A percentile compares a stretch with the other conserved stretches of the same genome.
phyloP scores from a whole-genome alignment of 2,329 filamentous ascomycete genomes.

The Pseudogymnoascus sp. region DNA sequence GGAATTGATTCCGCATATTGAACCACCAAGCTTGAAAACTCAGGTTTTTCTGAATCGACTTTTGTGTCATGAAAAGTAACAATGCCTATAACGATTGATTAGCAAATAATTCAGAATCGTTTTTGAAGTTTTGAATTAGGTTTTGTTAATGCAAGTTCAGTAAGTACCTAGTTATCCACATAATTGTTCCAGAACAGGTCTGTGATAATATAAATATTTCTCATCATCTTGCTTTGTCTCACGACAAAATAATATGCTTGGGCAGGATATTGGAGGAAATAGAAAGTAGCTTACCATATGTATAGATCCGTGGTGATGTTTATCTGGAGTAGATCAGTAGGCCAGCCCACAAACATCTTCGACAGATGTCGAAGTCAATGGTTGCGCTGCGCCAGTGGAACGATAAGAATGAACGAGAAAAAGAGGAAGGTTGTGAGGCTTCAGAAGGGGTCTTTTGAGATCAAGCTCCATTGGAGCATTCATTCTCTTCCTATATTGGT shows the following conservation, averaged over 20 bases:
- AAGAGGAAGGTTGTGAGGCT: constrained; percentile 32
- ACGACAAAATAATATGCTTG: not conserved
- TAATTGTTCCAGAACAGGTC: constrained; percentile 11
- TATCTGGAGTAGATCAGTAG: constrained; percentile 1
- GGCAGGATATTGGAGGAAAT: not conserved
- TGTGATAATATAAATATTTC: constrained; percentile 11
- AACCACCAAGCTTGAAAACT: not conserved
- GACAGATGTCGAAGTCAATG: not conserved
- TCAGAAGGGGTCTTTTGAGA: constrained; percentile 56
- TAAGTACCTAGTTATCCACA: constrained; percentile 10
- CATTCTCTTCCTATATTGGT: constrained; percentile 64
- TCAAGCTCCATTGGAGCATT: constrained; percentile 48
- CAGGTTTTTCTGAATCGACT: not conserved
- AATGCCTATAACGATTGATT: constrained; percentile 3
- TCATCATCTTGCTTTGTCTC: constrained; percentile 9
- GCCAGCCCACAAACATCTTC: not conserved
- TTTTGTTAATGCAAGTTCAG: constrained; percentile 10
- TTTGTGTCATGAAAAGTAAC: not conserved
- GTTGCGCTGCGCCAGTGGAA: not conserved
- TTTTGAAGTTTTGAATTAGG: not conserved
- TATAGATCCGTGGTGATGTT: not conserved
- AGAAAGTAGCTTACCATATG: constrained; percentile 6
- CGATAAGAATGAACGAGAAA: not conserved
- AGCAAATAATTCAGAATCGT: constrained; percentile 2
- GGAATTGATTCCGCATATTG: not conserved